phyloP scores from a whole-genome alignment of 345 rosid species.

The Microcos paniculata region DNA sequence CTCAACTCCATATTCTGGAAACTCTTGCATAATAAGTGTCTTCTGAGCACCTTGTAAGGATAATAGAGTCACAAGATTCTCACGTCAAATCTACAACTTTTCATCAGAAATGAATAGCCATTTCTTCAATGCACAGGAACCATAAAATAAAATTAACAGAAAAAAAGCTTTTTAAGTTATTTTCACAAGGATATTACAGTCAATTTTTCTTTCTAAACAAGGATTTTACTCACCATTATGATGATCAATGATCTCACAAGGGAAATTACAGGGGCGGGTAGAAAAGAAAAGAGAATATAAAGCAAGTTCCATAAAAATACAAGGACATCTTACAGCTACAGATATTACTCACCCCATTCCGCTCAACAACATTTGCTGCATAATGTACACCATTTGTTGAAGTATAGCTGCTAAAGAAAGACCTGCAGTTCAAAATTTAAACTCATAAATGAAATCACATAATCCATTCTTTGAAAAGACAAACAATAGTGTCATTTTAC shows the following conservation, averaged over 20 bases:
- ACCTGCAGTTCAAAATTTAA: slow-evolving; percentile 43
- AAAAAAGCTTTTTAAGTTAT: neutral
- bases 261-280: neutral
- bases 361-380: slow-evolving; percentile 64
- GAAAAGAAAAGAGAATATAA: slow-evolving; percentile 1
- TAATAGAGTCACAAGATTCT: slow-evolving; percentile 8
- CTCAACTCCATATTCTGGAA: slow-evolving; percentile 65
- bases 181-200: neutral
- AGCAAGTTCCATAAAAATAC: neutral
- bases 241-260: neutral
- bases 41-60: slow-evolving; percentile 54
- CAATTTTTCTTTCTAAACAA: neutral
- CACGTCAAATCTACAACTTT: slow-evolving; percentile 14
- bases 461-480: slow-evolving; percentile 5
- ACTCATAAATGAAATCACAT: neutral
- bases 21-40: slow-evolving; percentile 69
- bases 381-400: slow-evolving; percentile 45
- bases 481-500: neutral
- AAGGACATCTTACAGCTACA: neutral
- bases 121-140: neutral
- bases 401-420: slow-evolving; percentile 47
- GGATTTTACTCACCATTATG: neutral
- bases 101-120: slow-evolving; percentile 6
- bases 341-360: slow-evolving; percentile 57
- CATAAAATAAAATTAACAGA: neutral